phyloP scores from a whole-genome alignment of 2,329 filamentous ascomycete species.

The Aspergillus latus region DNA sequence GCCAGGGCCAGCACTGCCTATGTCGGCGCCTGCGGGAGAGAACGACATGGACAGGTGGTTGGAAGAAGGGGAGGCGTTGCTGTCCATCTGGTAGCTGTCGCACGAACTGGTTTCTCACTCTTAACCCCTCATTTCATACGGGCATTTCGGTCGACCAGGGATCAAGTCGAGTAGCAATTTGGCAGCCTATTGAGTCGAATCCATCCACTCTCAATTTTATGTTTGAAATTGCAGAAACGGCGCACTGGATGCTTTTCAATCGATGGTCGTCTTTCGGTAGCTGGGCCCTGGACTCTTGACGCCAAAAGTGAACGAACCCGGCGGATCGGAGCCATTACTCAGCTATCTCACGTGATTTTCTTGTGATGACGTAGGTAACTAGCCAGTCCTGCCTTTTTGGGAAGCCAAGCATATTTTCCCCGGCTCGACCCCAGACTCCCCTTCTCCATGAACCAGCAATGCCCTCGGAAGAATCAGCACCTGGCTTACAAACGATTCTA shows the following conservation, averaged over 20 bases:
- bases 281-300: background rate
- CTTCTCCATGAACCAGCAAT: no score
- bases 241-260: background rate
- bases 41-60: slow-evolving; percentile 32
- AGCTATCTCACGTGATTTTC: background rate
- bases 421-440: background rate
- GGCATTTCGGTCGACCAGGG: background rate
- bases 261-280: background rate
- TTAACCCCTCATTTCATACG: slow-evolving; percentile 1
- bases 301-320: background rate
- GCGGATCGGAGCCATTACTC: slow-evolving; percentile 2
- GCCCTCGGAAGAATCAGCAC: no score
- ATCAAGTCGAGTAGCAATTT: background rate
- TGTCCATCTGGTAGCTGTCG: background rate
- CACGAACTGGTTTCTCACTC: background rate
- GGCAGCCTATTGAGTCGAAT: background rate
- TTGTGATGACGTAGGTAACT: background rate
- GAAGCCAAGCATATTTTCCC: background rate
- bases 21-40: slow-evolving; percentile 29
- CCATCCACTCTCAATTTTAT: background rate
- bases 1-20: slow-evolving; percentile 18
- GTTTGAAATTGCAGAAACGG: background rate
- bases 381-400: background rate
- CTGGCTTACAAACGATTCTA: background rate
- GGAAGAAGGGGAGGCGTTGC: slow-evolving; percentile 29